These are phyloP conservation scores for Xerocomus subilludens DNA, from an alignment of 1,284 basidiomycete species.

Conservation along the genomic window DNA sequence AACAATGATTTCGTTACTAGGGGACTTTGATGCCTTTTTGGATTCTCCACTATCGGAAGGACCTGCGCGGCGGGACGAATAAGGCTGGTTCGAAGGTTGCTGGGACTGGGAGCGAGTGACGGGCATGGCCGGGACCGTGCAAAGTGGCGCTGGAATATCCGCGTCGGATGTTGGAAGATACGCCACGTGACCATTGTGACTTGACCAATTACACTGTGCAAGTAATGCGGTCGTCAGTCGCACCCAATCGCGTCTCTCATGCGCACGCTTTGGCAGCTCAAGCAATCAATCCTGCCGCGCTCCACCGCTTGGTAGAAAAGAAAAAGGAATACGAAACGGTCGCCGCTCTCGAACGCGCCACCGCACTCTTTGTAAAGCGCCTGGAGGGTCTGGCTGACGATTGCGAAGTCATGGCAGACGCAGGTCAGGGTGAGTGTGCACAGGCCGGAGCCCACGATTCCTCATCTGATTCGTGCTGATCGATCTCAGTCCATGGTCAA, in stretches of 20 bases:
- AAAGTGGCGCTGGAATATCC: constrained; percentile 10
- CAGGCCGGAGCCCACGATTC: neutral
- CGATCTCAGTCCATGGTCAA: constrained; percentile 70
- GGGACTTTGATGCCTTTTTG: constrained; percentile 36
- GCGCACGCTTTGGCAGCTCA: constrained; percentile 54
- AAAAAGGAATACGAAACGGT: constrained; percentile 83
- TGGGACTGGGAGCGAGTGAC: constrained; percentile 44
- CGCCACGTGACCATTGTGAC: constrained; percentile 38
- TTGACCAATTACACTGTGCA: no score
- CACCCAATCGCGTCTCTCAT: constrained; percentile 64
- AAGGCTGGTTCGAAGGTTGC: constrained; percentile 24
- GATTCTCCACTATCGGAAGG: constrained; percentile 17
- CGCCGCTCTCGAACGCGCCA: constrained; percentile 74
- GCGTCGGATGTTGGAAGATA: constrained; percentile 19
- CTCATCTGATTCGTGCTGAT: constrained; percentile 1
- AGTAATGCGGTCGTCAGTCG: constrained; percentile 68
- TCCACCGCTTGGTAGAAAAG: constrained; percentile 73
- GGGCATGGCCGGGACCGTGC: constrained; percentile 43
- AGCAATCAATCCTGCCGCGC: constrained; percentile 58
- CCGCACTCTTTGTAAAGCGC: constrained; percentile 69
- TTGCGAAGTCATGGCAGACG: constrained; percentile 78
- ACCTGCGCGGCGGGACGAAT: constrained; percentile 24
- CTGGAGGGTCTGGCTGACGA: constrained; percentile 76
- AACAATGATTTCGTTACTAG: constrained; percentile 61
- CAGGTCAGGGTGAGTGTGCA: constrained; percentile 67